These are phyloP conservation scores for Infundibulicybe gibba DNA, from an alignment of 768 basidiomycete species.

Conservation along the genomic window DNA sequence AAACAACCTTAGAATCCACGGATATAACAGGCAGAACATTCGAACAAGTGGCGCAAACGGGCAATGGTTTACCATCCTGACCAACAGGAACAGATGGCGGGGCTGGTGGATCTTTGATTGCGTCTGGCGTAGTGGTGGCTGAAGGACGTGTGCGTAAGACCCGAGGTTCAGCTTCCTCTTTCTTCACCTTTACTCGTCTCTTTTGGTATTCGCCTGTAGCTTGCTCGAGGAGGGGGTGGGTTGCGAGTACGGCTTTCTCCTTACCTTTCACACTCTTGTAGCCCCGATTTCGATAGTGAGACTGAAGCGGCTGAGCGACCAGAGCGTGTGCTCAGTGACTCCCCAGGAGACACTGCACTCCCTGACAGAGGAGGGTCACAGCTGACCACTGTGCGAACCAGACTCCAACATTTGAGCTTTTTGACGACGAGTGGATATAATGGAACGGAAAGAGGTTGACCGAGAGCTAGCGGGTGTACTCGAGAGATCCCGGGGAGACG, in stretches of 20 bases:
- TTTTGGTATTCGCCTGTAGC: slow-evolving; percentile 17
- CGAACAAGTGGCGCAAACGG: slow-evolving; percentile 67
- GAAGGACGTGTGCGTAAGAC: slow-evolving; percentile 47
- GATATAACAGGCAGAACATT: slow-evolving; percentile 75
- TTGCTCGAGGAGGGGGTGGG: slow-evolving; percentile 22
- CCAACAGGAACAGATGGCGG: slow-evolving; percentile 48
- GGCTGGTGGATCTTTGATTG: slow-evolving; percentile 27
- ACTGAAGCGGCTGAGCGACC: slow-evolving; percentile 30
- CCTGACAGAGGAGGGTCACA: slow-evolving; percentile 47
- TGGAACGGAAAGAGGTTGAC: slow-evolving; percentile 45
- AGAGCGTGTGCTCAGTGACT: slow-evolving; percentile 21
- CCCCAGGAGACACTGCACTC: slow-evolving; percentile 32
- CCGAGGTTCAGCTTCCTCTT: slow-evolving; percentile 49
- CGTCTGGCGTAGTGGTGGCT: slow-evolving; percentile 28
- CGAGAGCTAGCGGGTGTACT: slow-evolving; percentile 27
- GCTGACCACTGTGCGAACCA: slow-evolving; percentile 16
- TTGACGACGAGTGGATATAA: slow-evolving; percentile 59
- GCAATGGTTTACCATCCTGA: slow-evolving; percentile 63
- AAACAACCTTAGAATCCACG: slow-evolving; percentile 71
- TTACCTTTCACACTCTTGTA: slow-evolving; percentile 40
- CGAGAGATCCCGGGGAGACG: slow-evolving; percentile 27
- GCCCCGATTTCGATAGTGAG: slow-evolving; percentile 14
- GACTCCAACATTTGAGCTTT: slow-evolving; percentile 30
- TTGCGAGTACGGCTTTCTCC: slow-evolving; percentile 23
- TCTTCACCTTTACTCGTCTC: slow-evolving; percentile 38